These are phyloP conservation scores for Didymella sp. DNA, from an alignment of 2,329 filamentous ascomycete species.

Conservation along the genomic window DNA sequence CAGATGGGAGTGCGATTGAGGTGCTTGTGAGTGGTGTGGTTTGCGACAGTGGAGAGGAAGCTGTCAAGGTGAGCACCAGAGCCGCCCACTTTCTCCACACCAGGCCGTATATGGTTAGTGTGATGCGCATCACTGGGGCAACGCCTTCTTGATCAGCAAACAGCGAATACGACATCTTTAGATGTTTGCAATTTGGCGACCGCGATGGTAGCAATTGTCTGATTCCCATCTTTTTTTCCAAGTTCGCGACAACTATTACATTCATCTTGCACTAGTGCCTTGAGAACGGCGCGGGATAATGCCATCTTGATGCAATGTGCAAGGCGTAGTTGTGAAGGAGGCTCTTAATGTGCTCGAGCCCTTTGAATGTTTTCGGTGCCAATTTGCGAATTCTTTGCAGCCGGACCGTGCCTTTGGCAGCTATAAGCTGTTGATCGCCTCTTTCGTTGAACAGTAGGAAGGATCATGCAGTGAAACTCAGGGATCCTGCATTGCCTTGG, in stretches of 20 bases:
- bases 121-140: conserved; percentile 20
- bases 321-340: neutral
- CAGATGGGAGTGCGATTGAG: conserved; percentile 25
- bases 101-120: conserved; percentile 16
- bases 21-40: conserved; percentile 26
- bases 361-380: neutral
- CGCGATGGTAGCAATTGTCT: neutral
- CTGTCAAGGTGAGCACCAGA: conserved; percentile 31
- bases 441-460: neutral
- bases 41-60: conserved; percentile 31
- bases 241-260: neutral
- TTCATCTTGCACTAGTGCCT: neutral
- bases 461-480: neutral
- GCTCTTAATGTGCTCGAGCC: neutral
- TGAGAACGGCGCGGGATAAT: neutral
- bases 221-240: neutral
- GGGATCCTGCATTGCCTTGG: neutral
- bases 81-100: conserved; percentile 16
- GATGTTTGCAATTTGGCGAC: neutral
- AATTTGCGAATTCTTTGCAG: neutral
- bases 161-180: conserved; percentile 19
- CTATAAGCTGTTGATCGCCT: neutral
- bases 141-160: conserved; percentile 25
- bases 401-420: neutral
- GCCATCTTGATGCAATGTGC: neutral